A percentile compares a stretch with the other conserved stretches of the same genome.
phyloP scores from a whole-genome alignment of 306 rosid species.

The Prinsepia uniflora region DNA sequence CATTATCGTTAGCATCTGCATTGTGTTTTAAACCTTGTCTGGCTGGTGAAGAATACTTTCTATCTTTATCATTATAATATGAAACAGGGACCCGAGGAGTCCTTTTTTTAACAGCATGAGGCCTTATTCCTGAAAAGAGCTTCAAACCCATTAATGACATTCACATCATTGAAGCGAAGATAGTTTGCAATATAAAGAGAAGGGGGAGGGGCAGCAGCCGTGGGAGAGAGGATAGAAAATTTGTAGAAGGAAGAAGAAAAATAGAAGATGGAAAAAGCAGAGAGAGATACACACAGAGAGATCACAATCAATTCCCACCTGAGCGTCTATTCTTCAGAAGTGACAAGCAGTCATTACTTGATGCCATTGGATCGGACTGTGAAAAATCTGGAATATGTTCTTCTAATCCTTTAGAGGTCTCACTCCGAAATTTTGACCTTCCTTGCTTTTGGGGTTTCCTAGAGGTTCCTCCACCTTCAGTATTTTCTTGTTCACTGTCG shows the following conservation, averaged over 20 bases:
- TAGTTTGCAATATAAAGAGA: neutral
- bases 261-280: neutral
- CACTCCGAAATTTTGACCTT: conserved; percentile 47
- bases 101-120: conserved; percentile 90
- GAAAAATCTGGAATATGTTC: conserved; percentile 58
- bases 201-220: too few species aligned
- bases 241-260: conserved; percentile 7
- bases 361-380: conserved; percentile 54
- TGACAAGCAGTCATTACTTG: conserved; percentile 72
- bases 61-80: conserved; percentile 58
- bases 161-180: conserved; percentile 4
- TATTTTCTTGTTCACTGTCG: conserved; percentile 78
- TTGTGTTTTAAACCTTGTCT: conserved; percentile 49
- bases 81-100: conserved; percentile 91
- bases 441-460: conserved; percentile 54
- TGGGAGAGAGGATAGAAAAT: neutral
- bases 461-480: conserved; percentile 47
- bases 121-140: conserved; percentile 54
- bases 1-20: conserved; percentile 45
- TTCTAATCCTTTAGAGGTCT: conserved; percentile 46
- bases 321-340: conserved; percentile 73
- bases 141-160: neutral
- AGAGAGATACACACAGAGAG: conserved; percentile 9
- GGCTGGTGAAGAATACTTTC: conserved; percentile 51
- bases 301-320: conserved; percentile 48